Evolutionary conservation across 305 asterid genomes (phyloP).

Genomic region (Fraxinus platypoda): DNA sequence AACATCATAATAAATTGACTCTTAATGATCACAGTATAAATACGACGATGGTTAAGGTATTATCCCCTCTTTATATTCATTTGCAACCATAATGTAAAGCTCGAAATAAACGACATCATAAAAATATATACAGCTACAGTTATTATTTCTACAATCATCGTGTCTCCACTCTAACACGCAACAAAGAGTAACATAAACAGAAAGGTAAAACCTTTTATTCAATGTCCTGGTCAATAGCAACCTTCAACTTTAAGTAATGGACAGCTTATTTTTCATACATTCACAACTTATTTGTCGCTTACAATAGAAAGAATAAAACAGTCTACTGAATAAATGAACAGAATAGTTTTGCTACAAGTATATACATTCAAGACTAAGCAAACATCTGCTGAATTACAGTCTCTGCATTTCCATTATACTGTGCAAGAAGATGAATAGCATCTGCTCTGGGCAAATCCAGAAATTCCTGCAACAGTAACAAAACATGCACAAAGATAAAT

Average conservation of each 20-base stretch:
- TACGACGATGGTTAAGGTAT: no score
- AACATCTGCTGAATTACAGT: constrained; percentile 89
- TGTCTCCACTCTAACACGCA: no score
- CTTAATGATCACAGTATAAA: not conserved
- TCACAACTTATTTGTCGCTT: not conserved
- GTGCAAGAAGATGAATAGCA: constrained; percentile 92
- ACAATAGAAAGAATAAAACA: constrained; percentile 14
- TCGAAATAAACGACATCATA: not conserved
- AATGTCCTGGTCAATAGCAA: not conserved
- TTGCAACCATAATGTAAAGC: not conserved
- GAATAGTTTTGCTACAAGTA: constrained; percentile 21
- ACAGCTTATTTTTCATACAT: not conserved
- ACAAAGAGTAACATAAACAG: no score
- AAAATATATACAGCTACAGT: no score
- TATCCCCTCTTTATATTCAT: not conserved
- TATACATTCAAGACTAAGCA: constrained; percentile 37
- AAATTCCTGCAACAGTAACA: constrained; percentile 66
- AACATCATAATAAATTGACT: not conserved
- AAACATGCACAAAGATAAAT: not conserved
- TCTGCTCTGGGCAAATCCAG: constrained; percentile 94
- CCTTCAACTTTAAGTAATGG: not conserved
- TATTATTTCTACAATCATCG: no score
- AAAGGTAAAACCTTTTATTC: not conserved
- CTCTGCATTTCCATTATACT: constrained; percentile 89
- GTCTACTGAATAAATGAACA: constrained; percentile 36